Percentiles rank a stretch among this genome's conserved stretches.
Conservation (phyloP, 2,329 filamentous ascomycete genomes). For the Apiospora phragmitis region DNA sequence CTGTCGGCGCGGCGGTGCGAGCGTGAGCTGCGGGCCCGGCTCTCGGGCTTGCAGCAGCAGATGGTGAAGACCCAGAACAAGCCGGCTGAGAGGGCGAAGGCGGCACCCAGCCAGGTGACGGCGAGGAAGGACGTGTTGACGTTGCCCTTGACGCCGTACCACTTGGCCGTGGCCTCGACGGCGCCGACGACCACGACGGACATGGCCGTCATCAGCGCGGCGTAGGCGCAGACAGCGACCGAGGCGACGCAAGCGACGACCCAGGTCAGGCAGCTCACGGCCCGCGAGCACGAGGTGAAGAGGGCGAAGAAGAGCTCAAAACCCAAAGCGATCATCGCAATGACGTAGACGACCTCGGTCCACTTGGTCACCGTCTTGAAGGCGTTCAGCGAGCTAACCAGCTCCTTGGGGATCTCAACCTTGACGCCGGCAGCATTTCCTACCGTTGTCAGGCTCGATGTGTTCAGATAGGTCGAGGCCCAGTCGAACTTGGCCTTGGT, state of each 20-base stretch:
- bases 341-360: constrained; percentile 80
- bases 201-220: constrained; percentile 73
- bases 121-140: constrained; percentile 72
- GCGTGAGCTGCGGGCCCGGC: constrained; percentile 29
- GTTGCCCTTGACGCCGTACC: constrained; percentile 68
- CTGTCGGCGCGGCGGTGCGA: constrained; percentile 33
- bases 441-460: constrained; percentile 61
- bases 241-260: constrained; percentile 68
- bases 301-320: constrained; percentile 76
- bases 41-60: constrained; percentile 82
- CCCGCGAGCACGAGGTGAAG: constrained; percentile 79
- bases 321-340: constrained; percentile 69
- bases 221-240: constrained; percentile 58
- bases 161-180: constrained; percentile 65
- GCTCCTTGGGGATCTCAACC: constrained; percentile 65
- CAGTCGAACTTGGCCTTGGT: constrained; percentile 72
- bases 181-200: constrained; percentile 69
- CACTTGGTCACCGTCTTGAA: constrained; percentile 77
- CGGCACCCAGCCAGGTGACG: constrained; percentile 76
- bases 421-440: constrained; percentile 50
- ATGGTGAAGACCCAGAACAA: constrained; percentile 91
- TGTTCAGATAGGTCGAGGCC: constrained; percentile 71
- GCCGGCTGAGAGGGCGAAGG: constrained; percentile 71
- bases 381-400: constrained; percentile 67
- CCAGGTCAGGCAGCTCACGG: constrained; percentile 80